These are phyloP conservation scores for Coemansia sp. DNA, from an alignment of 192 early-diverging fungal genomes.

Conservation along the genomic window DNA sequence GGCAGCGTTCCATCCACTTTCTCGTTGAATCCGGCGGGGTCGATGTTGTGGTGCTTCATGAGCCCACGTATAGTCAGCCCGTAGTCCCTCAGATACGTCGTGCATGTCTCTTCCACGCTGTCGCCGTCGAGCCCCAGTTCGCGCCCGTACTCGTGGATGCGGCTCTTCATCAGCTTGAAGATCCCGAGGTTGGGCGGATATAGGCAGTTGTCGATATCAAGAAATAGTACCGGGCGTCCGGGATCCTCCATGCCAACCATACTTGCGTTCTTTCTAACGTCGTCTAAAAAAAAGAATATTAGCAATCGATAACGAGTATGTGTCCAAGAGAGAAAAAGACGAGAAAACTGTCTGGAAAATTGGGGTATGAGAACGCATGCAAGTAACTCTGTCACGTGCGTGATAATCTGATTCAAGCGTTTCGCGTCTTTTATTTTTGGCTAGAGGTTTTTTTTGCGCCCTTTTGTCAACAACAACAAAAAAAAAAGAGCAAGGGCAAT, in stretches of 20 bases:
- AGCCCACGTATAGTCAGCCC: constrained; percentile 72
- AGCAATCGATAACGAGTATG: not conserved
- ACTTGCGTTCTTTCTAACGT: not conserved
- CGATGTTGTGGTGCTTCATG: constrained; percentile 65
- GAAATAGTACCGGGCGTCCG: constrained; percentile 61
- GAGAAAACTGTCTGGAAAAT: not conserved
- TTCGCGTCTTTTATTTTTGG: not conserved
- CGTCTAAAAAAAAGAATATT: no score
- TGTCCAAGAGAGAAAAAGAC: not conserved
- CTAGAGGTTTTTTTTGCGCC: no score
- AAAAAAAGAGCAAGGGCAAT: not conserved
- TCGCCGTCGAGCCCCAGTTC: constrained; percentile 58
- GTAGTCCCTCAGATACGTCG: constrained; percentile 67
- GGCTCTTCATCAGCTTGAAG: constrained; percentile 56
- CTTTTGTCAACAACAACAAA: not conserved
- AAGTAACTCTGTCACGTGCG: not conserved
- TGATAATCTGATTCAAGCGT: not conserved
- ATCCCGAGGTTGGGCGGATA: constrained; percentile 61
- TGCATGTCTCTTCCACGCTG: constrained; percentile 54
- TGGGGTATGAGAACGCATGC: not conserved
- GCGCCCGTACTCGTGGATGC: constrained; percentile 63
- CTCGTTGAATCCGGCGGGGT: constrained; percentile 62
- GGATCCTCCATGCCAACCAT: constrained; percentile 9
- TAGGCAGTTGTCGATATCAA: constrained; percentile 81
- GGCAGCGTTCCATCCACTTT: constrained; percentile 70